Percentiles rank a stretch among this genome's conserved stretches.
Evolutionary conservation across 2,329 filamentous ascomycete species (phyloP).

Genomic region (Daldinia sp.): DNA sequence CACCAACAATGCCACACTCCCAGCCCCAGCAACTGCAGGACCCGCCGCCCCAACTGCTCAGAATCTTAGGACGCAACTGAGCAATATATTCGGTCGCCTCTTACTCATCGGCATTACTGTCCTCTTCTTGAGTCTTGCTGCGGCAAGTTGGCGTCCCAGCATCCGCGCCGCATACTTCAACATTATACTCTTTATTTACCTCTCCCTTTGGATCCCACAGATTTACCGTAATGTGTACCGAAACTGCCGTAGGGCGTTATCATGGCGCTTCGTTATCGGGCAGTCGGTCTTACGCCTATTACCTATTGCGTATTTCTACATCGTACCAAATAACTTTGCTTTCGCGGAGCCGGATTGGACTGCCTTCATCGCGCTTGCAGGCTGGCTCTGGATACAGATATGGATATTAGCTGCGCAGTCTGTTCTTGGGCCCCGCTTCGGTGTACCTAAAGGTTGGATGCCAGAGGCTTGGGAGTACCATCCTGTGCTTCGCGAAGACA

Average conservation of each 20-base stretch:
- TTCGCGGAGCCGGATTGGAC: conserved; percentile 75
- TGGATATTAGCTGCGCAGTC: conserved; percentile 82
- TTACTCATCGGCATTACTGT: conserved; percentile 63
- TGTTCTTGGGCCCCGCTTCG: conserved; percentile 86
- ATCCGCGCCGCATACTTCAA: conserved; percentile 68
- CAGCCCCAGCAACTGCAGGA: conserved; percentile 43
- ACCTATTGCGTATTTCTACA: conserved; percentile 87
- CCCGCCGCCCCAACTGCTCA: conserved; percentile 42
- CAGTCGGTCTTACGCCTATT: conserved; percentile 80
- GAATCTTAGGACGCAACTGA: conserved; percentile 54
- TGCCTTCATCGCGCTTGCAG: conserved; percentile 70
- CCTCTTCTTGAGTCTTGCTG: conserved; percentile 66
- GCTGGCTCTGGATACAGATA: conserved; percentile 90
- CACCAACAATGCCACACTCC: conserved; percentile 41
- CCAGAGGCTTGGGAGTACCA: conserved; percentile 95
- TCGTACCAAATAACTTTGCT: conserved; percentile 79
- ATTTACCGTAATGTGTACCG: conserved; percentile 89
- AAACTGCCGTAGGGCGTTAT: conserved; percentile 89
- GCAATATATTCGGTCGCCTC: conserved; percentile 65
- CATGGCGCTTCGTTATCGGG: conserved; percentile 88
- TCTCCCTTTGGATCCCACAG: conserved; percentile 93
- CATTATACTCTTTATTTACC: conserved; percentile 73
- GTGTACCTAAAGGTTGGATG: conserved; percentile 73
- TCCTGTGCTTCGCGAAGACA: conserved; percentile 84
- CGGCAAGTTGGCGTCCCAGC: conserved; percentile 66